Conservation (phyloP, 148 eudicot species). For the Dianthus caryophyllus region DNA sequence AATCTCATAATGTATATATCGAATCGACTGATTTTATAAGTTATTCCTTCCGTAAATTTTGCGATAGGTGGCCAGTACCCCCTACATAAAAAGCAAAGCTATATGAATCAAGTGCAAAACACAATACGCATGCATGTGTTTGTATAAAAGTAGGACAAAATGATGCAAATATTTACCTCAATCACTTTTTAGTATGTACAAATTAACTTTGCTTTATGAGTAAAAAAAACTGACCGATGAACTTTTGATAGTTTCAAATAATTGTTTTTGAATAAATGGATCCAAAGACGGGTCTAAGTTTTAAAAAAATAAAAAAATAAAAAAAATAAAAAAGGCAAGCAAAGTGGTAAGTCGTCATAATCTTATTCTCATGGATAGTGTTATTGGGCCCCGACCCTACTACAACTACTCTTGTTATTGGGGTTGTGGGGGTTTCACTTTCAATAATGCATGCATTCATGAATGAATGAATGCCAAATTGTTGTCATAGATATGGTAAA, state of each 20-base stretch:
- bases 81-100: no score
- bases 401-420: not conserved
- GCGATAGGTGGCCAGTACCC: no score
- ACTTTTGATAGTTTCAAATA: not conserved
- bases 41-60: no score
- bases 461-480: no score
- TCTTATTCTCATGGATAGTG: not conserved
- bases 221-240: not conserved
- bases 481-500: no score
- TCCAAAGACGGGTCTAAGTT: conserved; percentile 7
- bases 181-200: not conserved
- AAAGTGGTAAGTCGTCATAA: not conserved
- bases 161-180: not conserved
- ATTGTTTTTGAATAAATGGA: conserved; percentile 6
- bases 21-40: no score
- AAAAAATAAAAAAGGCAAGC: no score
- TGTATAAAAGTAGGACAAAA: conserved; percentile 7
- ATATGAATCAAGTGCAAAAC: not conserved
- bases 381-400: not conserved
- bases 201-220: conserved; percentile 3
- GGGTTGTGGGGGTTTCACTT: not conserved
- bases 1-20: no score
- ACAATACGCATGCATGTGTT: not conserved
- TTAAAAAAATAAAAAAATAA: not conserved
- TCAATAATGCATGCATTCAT: conserved; percentile 6